Percentiles rank a stretch among this genome's conserved stretches.
Conservation (phyloP, 129 eudicot genomes). For the Mikania micrantha region DNA sequence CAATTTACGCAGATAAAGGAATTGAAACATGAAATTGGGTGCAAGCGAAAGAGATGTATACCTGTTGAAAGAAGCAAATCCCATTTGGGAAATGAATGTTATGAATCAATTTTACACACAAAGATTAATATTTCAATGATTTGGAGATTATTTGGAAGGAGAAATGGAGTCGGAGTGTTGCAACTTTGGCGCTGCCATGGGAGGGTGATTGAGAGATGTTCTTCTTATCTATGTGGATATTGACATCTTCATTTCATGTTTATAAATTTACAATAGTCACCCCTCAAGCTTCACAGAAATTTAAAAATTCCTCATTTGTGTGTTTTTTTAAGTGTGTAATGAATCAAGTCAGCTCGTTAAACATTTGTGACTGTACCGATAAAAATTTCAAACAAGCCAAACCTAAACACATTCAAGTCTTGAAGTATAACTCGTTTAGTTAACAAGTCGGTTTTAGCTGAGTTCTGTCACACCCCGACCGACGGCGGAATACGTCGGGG, state of each 20-base stretch:
- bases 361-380: too few species aligned
- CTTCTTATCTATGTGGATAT: background rate
- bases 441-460: too few species aligned
- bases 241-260: background rate
- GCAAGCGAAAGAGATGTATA: background rate
- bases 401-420: too few species aligned
- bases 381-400: too few species aligned
- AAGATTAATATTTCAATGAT: background rate
- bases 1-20: background rate
- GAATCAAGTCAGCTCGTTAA: too few species aligned
- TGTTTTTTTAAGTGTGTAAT: too few species aligned
- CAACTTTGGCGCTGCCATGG: background rate
- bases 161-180: background rate
- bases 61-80: slow-evolving; percentile 36
- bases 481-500: too few species aligned
- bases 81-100: slow-evolving; percentile 24
- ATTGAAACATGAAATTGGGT: background rate
- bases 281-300: background rate
- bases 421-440: too few species aligned
- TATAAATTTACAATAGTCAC: background rate
- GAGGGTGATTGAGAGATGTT: background rate
- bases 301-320: background rate
- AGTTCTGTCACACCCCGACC: too few species aligned
- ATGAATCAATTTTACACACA: background rate
- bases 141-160: too few species aligned